These are phyloP conservation scores for Typha latifolia DNA, from an alignment of 176 grass and related monocot genomes.

Conservation along the genomic window DNA sequence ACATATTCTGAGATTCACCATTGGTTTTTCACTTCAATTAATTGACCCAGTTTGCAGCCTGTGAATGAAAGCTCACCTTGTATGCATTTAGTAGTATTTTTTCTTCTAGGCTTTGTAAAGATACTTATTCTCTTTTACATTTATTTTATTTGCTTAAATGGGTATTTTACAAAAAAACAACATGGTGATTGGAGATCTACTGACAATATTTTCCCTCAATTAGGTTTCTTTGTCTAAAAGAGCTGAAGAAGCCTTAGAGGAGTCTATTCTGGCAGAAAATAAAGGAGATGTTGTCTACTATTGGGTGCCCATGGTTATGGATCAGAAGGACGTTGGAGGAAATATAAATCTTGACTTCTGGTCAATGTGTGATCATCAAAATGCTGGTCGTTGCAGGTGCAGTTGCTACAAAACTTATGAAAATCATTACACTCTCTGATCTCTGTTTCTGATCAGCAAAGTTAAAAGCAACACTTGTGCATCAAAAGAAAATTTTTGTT, in stretches of 20 bases:
- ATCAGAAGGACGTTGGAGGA: constrained; percentile 14
- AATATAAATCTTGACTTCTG: constrained; percentile 46
- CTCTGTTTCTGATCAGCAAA: background rate
- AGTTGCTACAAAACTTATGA: constrained; percentile 10
- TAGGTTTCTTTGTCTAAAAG: constrained; percentile 83
- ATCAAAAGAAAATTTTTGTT: no score
- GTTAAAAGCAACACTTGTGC: no score
- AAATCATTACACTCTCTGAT: constrained; percentile 10
- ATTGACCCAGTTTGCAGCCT: background rate
- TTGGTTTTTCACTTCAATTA: background rate
- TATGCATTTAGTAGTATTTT: background rate
- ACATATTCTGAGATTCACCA: background rate
- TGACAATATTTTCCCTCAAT: background rate
- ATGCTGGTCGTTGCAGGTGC: constrained; percentile 90
- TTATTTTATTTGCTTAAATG: background rate
- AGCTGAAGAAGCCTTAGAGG: constrained; percentile 68
- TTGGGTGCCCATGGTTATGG: constrained; percentile 49
- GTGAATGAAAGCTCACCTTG: background rate
- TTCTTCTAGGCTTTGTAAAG: no score
- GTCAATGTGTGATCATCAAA: constrained; percentile 70
- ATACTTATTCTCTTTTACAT: background rate
- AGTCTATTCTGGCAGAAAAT: constrained; percentile 38
- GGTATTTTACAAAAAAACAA: background rate
- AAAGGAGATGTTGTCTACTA: constrained; percentile 75
- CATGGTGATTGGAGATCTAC: background rate